A percentile compares a stretch with the other conserved stretches of the same genome.
These are phyloP conservation scores for Candolleomyces efflorescens DNA, from an alignment of 768 basidiomycete species.

Conservation along the genomic window DNA sequence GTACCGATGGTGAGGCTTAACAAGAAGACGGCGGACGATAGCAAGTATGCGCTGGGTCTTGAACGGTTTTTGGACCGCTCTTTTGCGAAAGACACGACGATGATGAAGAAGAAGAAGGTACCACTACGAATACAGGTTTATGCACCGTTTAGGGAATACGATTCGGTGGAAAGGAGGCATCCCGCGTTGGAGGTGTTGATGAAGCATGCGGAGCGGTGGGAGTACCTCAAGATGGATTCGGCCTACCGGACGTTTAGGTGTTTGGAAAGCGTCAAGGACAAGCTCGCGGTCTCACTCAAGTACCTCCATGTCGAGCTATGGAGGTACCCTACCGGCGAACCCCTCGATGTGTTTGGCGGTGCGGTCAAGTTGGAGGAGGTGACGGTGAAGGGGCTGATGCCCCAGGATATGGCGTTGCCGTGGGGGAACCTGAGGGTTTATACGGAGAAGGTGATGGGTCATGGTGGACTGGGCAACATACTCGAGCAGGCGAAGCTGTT, in stretches of 20 bases:
- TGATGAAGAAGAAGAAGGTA: not conserved
- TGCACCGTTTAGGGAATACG: slow-evolving; percentile 6
- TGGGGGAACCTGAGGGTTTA: slow-evolving; percentile 3
- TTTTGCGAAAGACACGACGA: too few relatives aligned
- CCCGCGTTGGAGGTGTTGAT: slow-evolving; percentile 6
- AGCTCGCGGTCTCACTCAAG: not conserved
- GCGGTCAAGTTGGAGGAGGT: not conserved
- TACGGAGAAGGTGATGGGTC: not conserved
- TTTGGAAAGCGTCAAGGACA: not conserved
- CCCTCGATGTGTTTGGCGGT: not conserved
- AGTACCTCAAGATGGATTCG: not conserved
- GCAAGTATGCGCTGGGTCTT: not conserved
- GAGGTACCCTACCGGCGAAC: not conserved
- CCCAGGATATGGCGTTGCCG: not conserved
- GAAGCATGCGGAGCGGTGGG: slow-evolving; percentile 3
- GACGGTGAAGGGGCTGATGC: not conserved
- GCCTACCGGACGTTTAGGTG: not conserved
- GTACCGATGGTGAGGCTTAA: not conserved
- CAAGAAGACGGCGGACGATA: not conserved
- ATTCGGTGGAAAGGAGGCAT: not conserved
- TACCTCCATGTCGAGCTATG: slow-evolving; percentile 4
- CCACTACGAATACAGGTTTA: not conserved
- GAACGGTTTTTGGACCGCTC: not conserved
- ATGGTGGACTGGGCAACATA: not conserved
- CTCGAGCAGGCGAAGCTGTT: not conserved